Conservation (phyloP, 176 grass and related monocot species). For the Tillandsia fasciculata region DNA sequence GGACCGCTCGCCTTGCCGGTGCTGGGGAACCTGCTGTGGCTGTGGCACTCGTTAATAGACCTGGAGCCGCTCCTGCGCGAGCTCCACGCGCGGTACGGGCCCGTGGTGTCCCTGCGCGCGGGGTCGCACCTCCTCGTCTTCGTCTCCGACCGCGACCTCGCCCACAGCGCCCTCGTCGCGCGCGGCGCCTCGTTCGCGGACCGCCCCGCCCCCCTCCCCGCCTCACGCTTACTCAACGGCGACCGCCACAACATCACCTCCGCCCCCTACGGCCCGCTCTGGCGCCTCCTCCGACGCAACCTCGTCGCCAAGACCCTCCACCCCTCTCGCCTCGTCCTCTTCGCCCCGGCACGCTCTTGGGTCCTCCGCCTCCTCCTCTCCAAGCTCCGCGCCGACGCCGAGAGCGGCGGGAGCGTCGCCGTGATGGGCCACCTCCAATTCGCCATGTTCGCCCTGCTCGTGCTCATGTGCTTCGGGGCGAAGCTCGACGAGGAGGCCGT, state of each 20-base stretch:
- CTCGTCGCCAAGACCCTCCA: slow-evolving; percentile 44
- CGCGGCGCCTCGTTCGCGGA: slow-evolving; percentile 31
- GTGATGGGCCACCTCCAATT: slow-evolving; percentile 35
- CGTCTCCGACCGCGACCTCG: slow-evolving; percentile 36
- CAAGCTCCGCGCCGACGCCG: neutral
- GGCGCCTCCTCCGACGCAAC: slow-evolving; percentile 52
- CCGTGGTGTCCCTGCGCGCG: slow-evolving; percentile 34
- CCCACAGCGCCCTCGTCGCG: slow-evolving; percentile 42
- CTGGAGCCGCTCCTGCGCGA: slow-evolving; percentile 31
- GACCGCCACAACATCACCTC: slow-evolving; percentile 27
- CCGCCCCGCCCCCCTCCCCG: slow-evolving; percentile 4
- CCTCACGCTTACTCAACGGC: slow-evolving; percentile 8
- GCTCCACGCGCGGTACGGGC: slow-evolving; percentile 29
- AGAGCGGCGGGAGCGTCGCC: neutral
- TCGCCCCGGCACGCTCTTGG: slow-evolving; percentile 33
- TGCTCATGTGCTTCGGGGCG: slow-evolving; percentile 70
- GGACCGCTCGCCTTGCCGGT: slow-evolving; percentile 36
- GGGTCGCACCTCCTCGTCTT: slow-evolving; percentile 24
- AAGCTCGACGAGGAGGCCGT: slow-evolving; percentile 36
- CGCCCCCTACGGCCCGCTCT: slow-evolving; percentile 34
- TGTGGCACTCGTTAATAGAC: slow-evolving; percentile 12
- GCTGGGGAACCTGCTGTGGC: slow-evolving; percentile 34
- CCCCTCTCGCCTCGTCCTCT: slow-evolving; percentile 30
- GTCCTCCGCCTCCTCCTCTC: slow-evolving; percentile 22
- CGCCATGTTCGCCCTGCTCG: slow-evolving; percentile 51